Conservation (phyloP, 75 land plant species). For the Ceratopteris richardii region DNA sequence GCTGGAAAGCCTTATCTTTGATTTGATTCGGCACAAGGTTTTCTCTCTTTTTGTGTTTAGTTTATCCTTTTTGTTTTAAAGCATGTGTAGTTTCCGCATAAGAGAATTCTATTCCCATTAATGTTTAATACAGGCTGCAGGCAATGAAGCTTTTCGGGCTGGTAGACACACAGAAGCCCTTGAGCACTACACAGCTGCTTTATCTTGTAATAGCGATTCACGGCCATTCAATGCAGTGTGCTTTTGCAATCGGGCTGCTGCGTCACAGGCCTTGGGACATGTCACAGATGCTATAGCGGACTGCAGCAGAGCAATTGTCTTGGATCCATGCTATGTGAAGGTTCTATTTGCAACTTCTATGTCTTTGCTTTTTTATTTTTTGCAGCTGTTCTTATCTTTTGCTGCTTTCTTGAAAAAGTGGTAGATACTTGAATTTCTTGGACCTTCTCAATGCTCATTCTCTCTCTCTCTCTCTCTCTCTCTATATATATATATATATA, state of each 20-base stretch:
- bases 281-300: conserved; percentile 98
- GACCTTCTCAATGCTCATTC: too few species aligned
- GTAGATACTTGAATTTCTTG: too few species aligned
- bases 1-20: not conserved
- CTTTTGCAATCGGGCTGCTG: conserved; percentile 97
- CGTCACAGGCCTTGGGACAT: conserved; percentile 82
- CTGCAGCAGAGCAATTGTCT: conserved; percentile 90
- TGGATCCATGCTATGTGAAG: conserved; percentile 80
- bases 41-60: too few species aligned
- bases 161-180: conserved; percentile 81
- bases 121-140: conserved; percentile 54
- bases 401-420: too few species aligned
- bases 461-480: too few species aligned
- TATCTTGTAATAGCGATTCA: conserved; percentile 74
- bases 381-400: too few species aligned
- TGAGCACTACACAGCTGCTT: conserved; percentile 91
- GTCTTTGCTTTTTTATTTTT: too few species aligned
- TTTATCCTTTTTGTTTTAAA: too few species aligned
- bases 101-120: too few species aligned
- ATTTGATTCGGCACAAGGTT: not conserved
- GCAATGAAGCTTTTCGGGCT: conserved; percentile 91
- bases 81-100: too few species aligned
- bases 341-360: conserved; percentile 22
- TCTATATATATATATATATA: too few species aligned
- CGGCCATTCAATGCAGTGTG: conserved; percentile 92